Evolutionary conservation across 768 basidiomycete genomes (phyloP), one percentile per base, ranked within the genome.

Genomic region (Dacryopinax primogenitus): DNA sequence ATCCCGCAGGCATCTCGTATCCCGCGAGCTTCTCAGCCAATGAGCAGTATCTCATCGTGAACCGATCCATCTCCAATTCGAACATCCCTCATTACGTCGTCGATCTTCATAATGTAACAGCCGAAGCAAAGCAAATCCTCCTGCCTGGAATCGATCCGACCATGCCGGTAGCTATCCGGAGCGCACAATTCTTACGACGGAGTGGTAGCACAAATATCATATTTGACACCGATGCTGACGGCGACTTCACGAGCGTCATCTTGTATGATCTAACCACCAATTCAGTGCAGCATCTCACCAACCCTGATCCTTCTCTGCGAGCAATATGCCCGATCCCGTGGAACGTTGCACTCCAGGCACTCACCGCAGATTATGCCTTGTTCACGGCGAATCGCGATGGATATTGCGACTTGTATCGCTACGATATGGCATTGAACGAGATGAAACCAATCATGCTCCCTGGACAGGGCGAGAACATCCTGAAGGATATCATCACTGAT

Each of bases 341-440:
- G 76, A 73, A 74, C 33, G 71, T 75, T 9, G 30, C 18, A 2
- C 33, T 64, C 23, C 72, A 77, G 21, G 44, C 65, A 2, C 72
- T 75, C 65, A 72, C 74, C 0, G 58, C 71, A 0, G 67, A 70
- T 12, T 73, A 69, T 61, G 67, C 77, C 7, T 70, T 26, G 66
- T 77, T 79, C 35, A 66, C 63, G 0, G 77, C 76, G 7, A 79
- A 79, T 62, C 73, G 76, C 33, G 77, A 78, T 23, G 78, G 78
- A 1, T 79, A 75, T 73, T 70, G 64, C 51, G 69, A 66, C 32
- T 62, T 75, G 44, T 72, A 58, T 21, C 51, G 51, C 23, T 58
- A 28, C 51, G 51, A 58, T 21, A 3, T 58, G 23, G 21, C 21
- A 13, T 28, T 30, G 4, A 58, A 32, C 26, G 26, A 58, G 51